Evolutionary conservation across 1,284 basidiomycete species (phyloP).

Genomic region (Puccinia novopanici): DNA sequence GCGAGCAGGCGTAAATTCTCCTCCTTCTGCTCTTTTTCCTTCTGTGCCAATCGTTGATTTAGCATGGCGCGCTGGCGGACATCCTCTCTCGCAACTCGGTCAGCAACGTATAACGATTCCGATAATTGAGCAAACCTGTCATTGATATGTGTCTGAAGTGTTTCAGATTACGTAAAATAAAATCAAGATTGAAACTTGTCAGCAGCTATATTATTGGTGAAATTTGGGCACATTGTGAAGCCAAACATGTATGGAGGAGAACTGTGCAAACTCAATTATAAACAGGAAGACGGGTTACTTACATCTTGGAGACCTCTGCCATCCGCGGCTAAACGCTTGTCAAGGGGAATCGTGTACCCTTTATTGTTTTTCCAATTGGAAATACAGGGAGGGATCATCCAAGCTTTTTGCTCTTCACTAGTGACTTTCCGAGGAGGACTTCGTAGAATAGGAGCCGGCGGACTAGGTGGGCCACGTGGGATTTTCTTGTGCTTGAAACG

Average conservation of each 20-base stretch:
- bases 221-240: too few species aligned
- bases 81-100: slow-evolving; percentile 95
- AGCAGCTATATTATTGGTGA: neutral
- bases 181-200: slow-evolving; percentile 51
- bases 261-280: too few species aligned
- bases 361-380: slow-evolving; percentile 99
- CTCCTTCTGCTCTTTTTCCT: slow-evolving; percentile 96
- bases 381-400: slow-evolving; percentile 99
- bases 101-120: slow-evolving; percentile 92
- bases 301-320: slow-evolving; percentile 96
- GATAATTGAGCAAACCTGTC: slow-evolving; percentile 99
- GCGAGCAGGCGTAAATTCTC: slow-evolving; percentile 91
- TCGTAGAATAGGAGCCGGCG: slow-evolving; percentile 92
- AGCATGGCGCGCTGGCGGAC: slow-evolving; percentile 92
- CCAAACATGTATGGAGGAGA: neutral
- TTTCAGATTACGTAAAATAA: slow-evolving; percentile 20
- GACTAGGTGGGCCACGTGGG: slow-evolving; percentile 88
- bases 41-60: slow-evolving; percentile 96
- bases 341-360: slow-evolving; percentile 97
- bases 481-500: slow-evolving; percentile 99
- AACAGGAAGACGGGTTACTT: slow-evolving; percentile 61
- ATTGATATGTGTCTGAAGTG: slow-evolving; percentile 82
- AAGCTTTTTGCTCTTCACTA: slow-evolving; percentile 96
- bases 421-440: slow-evolving; percentile 95
- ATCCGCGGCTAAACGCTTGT: slow-evolving; percentile 96